phyloP scores from a whole-genome alignment of 345 rosid genomes.

The Pistacia integerrima region DNA sequence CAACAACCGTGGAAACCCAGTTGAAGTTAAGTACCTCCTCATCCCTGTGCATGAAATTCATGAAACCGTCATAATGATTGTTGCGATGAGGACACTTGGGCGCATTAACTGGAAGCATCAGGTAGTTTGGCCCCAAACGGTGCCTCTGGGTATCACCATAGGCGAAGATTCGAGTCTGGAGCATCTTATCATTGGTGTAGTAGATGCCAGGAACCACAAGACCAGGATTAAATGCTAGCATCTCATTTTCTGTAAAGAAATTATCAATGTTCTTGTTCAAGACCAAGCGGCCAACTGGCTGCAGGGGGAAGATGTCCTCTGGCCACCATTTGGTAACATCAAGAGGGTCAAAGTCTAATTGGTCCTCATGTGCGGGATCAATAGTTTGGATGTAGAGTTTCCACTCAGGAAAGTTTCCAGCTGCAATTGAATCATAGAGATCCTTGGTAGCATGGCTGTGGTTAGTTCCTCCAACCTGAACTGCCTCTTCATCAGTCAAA shows the following conservation, averaged over 20 bases:
- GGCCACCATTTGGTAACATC: conserved; percentile 99
- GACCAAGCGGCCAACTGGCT: conserved; percentile 96
- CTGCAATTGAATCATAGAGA: conserved; percentile 86
- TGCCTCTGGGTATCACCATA: conserved; percentile 95
- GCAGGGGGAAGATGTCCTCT: conserved; percentile 89
- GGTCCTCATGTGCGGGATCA: conserved; percentile 82
- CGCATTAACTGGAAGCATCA: conserved; percentile 91
- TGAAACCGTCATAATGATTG: conserved; percentile 90
- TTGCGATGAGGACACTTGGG: conserved; percentile 93
- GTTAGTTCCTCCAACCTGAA: conserved; percentile 84
- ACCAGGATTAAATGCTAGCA: conserved; percentile 91
- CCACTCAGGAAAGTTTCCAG: conserved; percentile 98
- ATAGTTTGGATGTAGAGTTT: conserved; percentile 77
- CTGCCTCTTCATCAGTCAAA: conserved; percentile 84
- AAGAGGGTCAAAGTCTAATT: conserved; percentile 88
- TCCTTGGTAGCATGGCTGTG: conserved; percentile 98
- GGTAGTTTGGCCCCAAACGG: conserved; percentile 97
- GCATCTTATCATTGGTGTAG: conserved; percentile 87
- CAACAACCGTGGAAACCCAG: background rate
- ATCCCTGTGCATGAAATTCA: conserved; percentile 93
- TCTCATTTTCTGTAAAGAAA: conserved; percentile 93
- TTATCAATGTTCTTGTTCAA: conserved; percentile 92
- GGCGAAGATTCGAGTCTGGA: conserved; percentile 82
- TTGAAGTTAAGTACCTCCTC: conserved; percentile 61
- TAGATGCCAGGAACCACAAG: conserved; percentile 88